phyloP scores from a whole-genome alignment of 129 eudicot species.

The Centaurea solstitialis region DNA sequence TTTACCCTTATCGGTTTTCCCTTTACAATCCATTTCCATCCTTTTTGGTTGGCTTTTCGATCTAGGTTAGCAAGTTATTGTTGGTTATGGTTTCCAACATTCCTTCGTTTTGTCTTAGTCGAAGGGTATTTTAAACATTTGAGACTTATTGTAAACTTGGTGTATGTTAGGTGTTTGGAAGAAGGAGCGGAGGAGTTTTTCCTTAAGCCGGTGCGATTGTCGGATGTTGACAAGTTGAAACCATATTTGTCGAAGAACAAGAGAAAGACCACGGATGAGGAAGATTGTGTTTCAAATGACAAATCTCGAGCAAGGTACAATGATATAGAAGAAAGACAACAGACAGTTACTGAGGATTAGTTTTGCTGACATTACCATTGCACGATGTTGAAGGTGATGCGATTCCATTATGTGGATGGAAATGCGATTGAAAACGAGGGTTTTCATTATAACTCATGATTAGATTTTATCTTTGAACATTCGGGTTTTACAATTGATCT shows the following conservation, averaged over 20 bases:
- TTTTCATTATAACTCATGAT: background rate
- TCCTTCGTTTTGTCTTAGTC: background rate
- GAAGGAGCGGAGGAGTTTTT: slow-evolving; percentile 86
- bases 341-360: background rate
- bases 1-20: background rate
- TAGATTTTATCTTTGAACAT: slow-evolving; percentile 16
- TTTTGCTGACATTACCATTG: slow-evolving; percentile 4
- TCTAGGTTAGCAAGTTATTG: background rate
- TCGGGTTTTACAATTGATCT: slow-evolving; percentile 8
- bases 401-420: slow-evolving; percentile 8
- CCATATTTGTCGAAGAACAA: slow-evolving; percentile 47
- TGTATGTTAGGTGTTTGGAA: slow-evolving; percentile 58
- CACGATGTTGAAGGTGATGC: background rate
- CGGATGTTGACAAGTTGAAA: slow-evolving; percentile 72
- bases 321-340: slow-evolving; percentile 22
- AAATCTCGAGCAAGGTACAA: slow-evolving; percentile 35
- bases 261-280: slow-evolving; percentile 40
- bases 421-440: background rate
- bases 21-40: background rate
- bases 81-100: background rate
- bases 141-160: background rate
- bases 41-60: background rate
- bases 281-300: slow-evolving; percentile 52
- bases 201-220: slow-evolving; percentile 68
- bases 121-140: slow-evolving; percentile 12